Percentiles rank a stretch among this genome's conserved stretches.
phyloP scores from a whole-genome alignment of 2,329 filamentous ascomycete species.

The Aspergillus fumigatus region DNA sequence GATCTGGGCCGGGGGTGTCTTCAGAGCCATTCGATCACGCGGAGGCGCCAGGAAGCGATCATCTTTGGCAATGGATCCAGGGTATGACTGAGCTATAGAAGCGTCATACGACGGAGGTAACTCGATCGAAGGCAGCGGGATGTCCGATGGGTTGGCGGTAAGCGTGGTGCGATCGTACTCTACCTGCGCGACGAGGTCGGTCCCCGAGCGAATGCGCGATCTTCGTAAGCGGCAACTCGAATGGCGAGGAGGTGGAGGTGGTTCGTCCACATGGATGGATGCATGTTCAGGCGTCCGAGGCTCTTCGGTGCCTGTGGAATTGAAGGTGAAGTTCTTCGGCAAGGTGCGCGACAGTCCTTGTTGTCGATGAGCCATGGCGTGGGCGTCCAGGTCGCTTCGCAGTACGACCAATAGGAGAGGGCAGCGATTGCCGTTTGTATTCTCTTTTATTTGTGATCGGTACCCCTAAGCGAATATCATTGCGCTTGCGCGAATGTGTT shows the following conservation, averaged over 20 bases:
- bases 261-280: constrained; percentile 35
- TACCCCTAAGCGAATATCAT: neutral
- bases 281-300: constrained; percentile 43
- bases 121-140: constrained; percentile 43
- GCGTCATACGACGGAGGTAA: constrained; percentile 27
- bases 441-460: neutral
- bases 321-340: constrained; percentile 45
- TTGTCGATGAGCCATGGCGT: constrained; percentile 36
- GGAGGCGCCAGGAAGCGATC: constrained; percentile 38
- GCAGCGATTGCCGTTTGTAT: neutral
- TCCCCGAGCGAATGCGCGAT: constrained; percentile 35
- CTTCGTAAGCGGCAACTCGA: constrained; percentile 39
- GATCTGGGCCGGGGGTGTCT: constrained; percentile 44
- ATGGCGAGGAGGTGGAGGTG: constrained; percentile 43
- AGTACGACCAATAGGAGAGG: neutral
- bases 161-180: constrained; percentile 33
- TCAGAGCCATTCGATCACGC: constrained; percentile 34
- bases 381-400: neutral
- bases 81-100: constrained; percentile 20
- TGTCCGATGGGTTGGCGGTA: constrained; percentile 31
- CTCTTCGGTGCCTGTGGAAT: constrained; percentile 28
- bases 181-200: constrained; percentile 31
- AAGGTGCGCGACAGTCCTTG: constrained; percentile 42
- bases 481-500: neutral
- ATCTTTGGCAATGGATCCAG: constrained; percentile 23